Conservation (phyloP, 2,329 filamentous ascomycete genomes). For the Scedosporium apiospermum region DNA sequence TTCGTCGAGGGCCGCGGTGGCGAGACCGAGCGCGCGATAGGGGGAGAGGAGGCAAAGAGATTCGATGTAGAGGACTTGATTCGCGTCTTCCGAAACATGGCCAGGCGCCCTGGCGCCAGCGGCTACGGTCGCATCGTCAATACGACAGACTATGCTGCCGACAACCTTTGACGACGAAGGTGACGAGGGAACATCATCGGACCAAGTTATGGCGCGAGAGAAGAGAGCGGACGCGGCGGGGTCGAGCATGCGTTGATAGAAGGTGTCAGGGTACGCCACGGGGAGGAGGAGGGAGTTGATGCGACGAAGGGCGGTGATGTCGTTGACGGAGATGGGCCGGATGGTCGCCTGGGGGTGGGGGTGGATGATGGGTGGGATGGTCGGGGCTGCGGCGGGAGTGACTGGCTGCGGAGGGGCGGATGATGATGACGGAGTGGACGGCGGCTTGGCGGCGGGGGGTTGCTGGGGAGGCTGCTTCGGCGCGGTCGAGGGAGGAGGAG, state of each 20-base stretch:
- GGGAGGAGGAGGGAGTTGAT: slow-evolving; percentile 58
- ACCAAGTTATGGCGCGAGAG: slow-evolving; percentile 52
- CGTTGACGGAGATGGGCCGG: slow-evolving; percentile 35
- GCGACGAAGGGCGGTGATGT: slow-evolving; percentile 50
- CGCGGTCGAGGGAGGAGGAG: slow-evolving; percentile 20
- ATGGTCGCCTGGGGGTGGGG: slow-evolving; percentile 41
- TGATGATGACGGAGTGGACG: slow-evolving; percentile 21
- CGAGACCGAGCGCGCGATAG: slow-evolving; percentile 51
- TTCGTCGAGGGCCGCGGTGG: slow-evolving; percentile 45
- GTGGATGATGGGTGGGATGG: slow-evolving; percentile 16
- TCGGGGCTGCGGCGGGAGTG: slow-evolving; percentile 14
- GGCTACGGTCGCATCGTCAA: slow-evolving; percentile 29
- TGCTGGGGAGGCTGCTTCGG: slow-evolving; percentile 13
- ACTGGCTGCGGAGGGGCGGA: slow-evolving; percentile 18
- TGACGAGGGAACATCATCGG: slow-evolving; percentile 24
- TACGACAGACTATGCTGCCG: slow-evolving; percentile 53
- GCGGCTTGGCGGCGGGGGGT: slow-evolving; percentile 16
- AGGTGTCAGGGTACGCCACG: slow-evolving; percentile 53
- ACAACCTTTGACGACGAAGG: slow-evolving; percentile 38
- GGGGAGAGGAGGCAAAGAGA: slow-evolving; percentile 54
- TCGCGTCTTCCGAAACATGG: slow-evolving; percentile 8
- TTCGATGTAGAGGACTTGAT: slow-evolving; percentile 52
- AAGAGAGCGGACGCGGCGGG: slow-evolving; percentile 40
- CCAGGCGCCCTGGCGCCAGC: slow-evolving; percentile 10
- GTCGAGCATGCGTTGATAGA: slow-evolving; percentile 48